phyloP scores from a whole-genome alignment of 1,139 yeast species.

The Yamadazyma epiphylla region DNA sequence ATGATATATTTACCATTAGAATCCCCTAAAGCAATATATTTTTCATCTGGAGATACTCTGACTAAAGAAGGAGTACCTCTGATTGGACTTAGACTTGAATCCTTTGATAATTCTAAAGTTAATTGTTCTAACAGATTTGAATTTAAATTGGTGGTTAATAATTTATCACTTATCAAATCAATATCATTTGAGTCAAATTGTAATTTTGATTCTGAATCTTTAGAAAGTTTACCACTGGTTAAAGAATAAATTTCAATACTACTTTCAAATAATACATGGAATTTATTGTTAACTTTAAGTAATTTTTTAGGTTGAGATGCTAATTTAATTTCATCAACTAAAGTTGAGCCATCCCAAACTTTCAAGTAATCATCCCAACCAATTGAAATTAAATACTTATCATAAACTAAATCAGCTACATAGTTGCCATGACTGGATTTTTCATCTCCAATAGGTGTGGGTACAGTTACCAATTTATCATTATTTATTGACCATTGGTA shows the following conservation, averaged over 20 bases:
- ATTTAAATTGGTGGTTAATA: constrained; percentile 51
- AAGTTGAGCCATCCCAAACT: constrained; percentile 30
- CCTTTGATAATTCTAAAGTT: constrained; percentile 13
- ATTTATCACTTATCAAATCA: constrained; percentile 25
- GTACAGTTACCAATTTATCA: constrained; percentile 32
- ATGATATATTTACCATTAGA: constrained; percentile 77
- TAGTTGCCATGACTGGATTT: constrained; percentile 53
- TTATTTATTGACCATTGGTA: constrained; percentile 48
- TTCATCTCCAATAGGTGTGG: constrained; percentile 18
- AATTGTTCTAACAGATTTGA: constrained; percentile 27
- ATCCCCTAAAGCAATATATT: constrained; percentile 80
- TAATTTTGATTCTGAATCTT: constrained; percentile 19
- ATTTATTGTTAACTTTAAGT: constrained; percentile 22
- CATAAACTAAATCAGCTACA: constrained; percentile 42
- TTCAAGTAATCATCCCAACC: constrained; percentile 91
- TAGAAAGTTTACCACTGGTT: background rate
- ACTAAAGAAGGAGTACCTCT: constrained; percentile 62
- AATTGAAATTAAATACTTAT: constrained; percentile 42
- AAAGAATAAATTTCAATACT: constrained; percentile 29
- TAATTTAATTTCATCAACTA: constrained; percentile 29
- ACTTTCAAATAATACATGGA: constrained; percentile 49
- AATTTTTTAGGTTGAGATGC: constrained; percentile 65
- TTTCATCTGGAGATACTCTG: constrained; percentile 68
- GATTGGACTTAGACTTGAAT: constrained; percentile 18
- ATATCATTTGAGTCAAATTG: constrained; percentile 37